A percentile compares a stretch with the other conserved stretches of the same genome.
Evolutionary conservation across 257 asterid species (phyloP).

Genomic region (Penstemon davidsonii): DNA sequence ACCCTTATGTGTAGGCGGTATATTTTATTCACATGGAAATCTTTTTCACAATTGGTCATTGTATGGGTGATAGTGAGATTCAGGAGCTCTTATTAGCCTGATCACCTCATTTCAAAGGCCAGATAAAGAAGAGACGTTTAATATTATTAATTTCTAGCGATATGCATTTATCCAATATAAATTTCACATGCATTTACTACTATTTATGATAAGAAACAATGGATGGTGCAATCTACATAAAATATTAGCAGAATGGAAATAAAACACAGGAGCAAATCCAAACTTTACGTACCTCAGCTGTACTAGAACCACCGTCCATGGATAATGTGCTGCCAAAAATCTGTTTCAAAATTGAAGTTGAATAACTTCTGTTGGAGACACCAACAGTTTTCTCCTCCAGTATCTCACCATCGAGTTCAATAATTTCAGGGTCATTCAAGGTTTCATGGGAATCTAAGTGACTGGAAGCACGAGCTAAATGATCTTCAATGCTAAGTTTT

Average conservation of each 20-base stretch:
- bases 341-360: slow-evolving; percentile 62
- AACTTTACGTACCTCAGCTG: slow-evolving; percentile 46
- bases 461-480: slow-evolving; percentile 35
- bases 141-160: background rate
- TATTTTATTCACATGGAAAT: too few relatives aligned
- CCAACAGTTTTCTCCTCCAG: slow-evolving; percentile 39
- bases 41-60: too few relatives aligned
- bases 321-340: slow-evolving; percentile 59
- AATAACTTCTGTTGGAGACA: slow-evolving; percentile 39
- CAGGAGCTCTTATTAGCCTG: too few relatives aligned
- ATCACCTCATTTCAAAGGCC: too few relatives aligned
- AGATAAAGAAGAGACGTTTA: background rate
- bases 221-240: background rate
- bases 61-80: too few relatives aligned
- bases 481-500: slow-evolving; percentile 43
- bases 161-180: background rate
- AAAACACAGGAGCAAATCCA: slow-evolving; percentile 17
- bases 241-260: slow-evolving; percentile 15
- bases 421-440: slow-evolving; percentile 36
- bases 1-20: too few relatives aligned
- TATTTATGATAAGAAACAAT: background rate
- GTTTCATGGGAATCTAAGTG: slow-evolving; percentile 39
- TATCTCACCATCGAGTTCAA: slow-evolving; percentile 37
- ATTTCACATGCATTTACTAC: background rate
- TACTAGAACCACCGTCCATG: slow-evolving; percentile 36